Evolutionary conservation across 2,329 filamentous ascomycete species (phyloP), one percentile per base, ranked within the genome.

Genomic region (Cladophialophora bantiana): DNA sequence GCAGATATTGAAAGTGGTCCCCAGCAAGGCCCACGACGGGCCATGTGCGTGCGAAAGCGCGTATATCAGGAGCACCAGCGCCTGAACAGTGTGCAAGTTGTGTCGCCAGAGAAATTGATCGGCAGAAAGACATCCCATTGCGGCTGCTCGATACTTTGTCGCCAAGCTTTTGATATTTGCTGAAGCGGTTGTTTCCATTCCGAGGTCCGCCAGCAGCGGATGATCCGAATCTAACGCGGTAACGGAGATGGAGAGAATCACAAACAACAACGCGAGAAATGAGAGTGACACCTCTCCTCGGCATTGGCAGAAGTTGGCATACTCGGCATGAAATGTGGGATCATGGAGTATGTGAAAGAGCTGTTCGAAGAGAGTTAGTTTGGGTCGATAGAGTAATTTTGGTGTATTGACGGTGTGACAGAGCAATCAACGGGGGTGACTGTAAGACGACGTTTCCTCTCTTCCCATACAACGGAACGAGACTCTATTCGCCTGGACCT

Each of bases 291-390:
- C 77, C 50, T 76, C 76, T 58, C 71, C 69, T 0, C 77, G 74
- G 40, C 77, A 74, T 64, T 78, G 74, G 38, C 74, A 74, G 59
- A 81, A 81, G 18, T 74, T 72, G 45, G 75, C 73, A 65, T 80
- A 81, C 62, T 79, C 77, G 13, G 73, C 74, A 40, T 79, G 74
- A 42, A 80, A 81, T 3, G 78, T 79, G 53, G 78, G 73, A 63
- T 80, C 78, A 59, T 80, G 79, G 9, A 81, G 75, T 53, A 80
- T 76, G 69, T 80, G 78, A 57, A 80, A 80, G 12, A 81, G 71
- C 72, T 71, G 64, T 38, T 26, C 31, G 32, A 12, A 32, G 55
- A 54, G n/a, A 59, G 7, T 62, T 20, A 69, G 48, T 52, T 48
- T 18, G 18, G 18, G 5, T 26, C 18, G 38, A 42, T 4, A n/a